Percentiles rank a stretch among this genome's conserved stretches.
These are phyloP conservation scores for Proliferodiscus dingleyae DNA, from an alignment of 2,329 filamentous ascomycete species.

Conservation along the genomic window DNA sequence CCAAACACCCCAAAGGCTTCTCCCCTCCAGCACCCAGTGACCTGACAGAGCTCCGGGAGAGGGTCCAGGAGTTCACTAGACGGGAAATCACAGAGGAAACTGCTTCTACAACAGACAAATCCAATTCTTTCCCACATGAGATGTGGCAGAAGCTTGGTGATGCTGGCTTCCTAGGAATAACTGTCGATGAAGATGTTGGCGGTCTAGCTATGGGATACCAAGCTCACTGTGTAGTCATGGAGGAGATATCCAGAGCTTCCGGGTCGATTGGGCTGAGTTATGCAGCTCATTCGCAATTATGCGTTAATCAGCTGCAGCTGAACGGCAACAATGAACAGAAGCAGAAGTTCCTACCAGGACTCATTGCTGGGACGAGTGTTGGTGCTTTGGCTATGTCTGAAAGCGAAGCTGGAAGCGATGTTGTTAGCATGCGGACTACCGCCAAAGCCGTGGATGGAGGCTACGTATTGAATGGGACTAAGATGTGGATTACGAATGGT, in stretches of 20 bases:
- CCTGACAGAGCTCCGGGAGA: slow-evolving; percentile 47
- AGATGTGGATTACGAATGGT: slow-evolving; percentile 99
- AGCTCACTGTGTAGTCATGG: slow-evolving; percentile 91
- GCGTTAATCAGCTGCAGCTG: slow-evolving; percentile 91
- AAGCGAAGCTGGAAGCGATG: slow-evolving; percentile 83
- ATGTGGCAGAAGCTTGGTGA: slow-evolving; percentile 95
- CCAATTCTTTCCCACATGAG: slow-evolving; percentile 80
- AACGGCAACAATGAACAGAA: slow-evolving; percentile 82
- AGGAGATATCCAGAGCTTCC: slow-evolving; percentile 86
- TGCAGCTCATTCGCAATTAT: slow-evolving; percentile 91
- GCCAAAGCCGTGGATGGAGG: slow-evolving; percentile 79
- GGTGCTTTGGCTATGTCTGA: slow-evolving; percentile 95
- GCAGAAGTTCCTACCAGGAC: slow-evolving; percentile 67
- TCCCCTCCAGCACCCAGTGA: slow-evolving; percentile 47
- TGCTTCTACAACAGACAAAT: slow-evolving; percentile 74
- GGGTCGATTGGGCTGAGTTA: slow-evolving; percentile 85
- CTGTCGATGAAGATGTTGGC: slow-evolving; percentile 86
- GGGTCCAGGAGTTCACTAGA: slow-evolving; percentile 71
- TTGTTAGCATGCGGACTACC: slow-evolving; percentile 89
- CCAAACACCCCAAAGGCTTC: slow-evolving; percentile 63
- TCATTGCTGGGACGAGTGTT: slow-evolving; percentile 75
- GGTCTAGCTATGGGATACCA: slow-evolving; percentile 92
- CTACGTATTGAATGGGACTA: slow-evolving; percentile 66
- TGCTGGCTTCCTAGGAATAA: slow-evolving; percentile 87
- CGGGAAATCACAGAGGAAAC: slow-evolving; percentile 82